Evolutionary conservation across 768 basidiomycete species (phyloP).

Genomic region (Hemileccinum impolitum): DNA sequence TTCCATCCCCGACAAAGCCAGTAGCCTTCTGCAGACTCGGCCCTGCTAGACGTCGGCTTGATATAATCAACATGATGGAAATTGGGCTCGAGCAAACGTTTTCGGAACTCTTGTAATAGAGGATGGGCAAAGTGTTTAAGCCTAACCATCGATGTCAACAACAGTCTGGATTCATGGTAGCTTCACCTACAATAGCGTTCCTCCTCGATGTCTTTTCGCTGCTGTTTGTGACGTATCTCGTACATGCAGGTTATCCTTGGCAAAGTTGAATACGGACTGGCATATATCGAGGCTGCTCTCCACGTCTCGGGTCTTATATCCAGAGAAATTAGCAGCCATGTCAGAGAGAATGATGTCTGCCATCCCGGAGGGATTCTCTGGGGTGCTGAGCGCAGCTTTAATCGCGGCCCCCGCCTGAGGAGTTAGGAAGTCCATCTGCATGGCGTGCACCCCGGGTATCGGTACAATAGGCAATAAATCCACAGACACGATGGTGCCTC

Average conservation of each 20-base stretch:
- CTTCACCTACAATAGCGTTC: conserved; percentile 48
- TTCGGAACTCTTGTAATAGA: conserved; percentile 60
- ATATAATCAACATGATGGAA: conserved; percentile 66
- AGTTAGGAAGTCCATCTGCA: conserved; percentile 79
- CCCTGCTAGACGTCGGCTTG: conserved; percentile 81
- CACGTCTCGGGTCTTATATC: conserved; percentile 63
- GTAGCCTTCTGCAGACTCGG: conserved; percentile 79
- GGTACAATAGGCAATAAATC: conserved; percentile 74
- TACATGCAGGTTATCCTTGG: conserved; percentile 48
- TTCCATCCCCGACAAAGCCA: conserved; percentile 81
- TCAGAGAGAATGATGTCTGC: conserved; percentile 86
- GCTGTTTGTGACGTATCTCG: conserved; percentile 38
- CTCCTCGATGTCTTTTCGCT: conserved; percentile 41
- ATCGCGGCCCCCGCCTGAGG: conserved; percentile 47
- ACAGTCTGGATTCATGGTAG: background rate
- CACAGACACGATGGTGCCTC: conserved; percentile 63
- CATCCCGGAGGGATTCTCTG: conserved; percentile 36
- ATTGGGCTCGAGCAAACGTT: conserved; percentile 49
- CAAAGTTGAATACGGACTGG: conserved; percentile 69
- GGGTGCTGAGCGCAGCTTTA: conserved; percentile 32
- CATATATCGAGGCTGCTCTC: conserved; percentile 71
- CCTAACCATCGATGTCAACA: conserved; percentile 36
- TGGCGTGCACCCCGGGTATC: conserved; percentile 66
- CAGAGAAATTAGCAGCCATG: conserved; percentile 84
- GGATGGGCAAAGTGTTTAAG: conserved; percentile 87